Conservation (phyloP, 2,329 filamentous ascomycete species). For the Sarocladium strictum region DNA sequence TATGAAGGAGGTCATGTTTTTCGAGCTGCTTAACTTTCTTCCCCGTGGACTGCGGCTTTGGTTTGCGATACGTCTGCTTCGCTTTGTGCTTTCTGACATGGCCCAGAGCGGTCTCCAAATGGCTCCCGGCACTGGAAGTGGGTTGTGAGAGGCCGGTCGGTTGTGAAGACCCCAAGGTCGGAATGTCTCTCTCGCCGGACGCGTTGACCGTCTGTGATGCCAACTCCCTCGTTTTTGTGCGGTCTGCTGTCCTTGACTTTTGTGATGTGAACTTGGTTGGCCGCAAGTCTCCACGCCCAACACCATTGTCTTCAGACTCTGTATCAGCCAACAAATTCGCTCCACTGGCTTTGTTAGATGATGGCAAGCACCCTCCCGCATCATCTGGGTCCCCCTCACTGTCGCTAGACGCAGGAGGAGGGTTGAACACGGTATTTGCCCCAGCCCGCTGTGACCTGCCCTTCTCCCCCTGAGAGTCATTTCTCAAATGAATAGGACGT, state of each 20-base stretch:
- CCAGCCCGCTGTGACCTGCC: background rate
- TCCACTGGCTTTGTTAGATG: background rate
- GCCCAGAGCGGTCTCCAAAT: constrained; percentile 1
- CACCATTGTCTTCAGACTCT: background rate
- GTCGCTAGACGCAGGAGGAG: background rate
- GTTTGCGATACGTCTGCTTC: background rate
- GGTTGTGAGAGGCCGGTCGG: background rate
- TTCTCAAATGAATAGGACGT: background rate
- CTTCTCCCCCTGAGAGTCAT: background rate
- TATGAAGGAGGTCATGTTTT: background rate
- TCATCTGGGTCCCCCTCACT: background rate
- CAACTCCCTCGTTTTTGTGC: too few relatives aligned
- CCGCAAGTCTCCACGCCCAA: background rate
- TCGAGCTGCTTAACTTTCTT: background rate
- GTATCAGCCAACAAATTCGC: background rate
- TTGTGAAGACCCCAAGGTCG: background rate
- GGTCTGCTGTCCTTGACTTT: background rate
- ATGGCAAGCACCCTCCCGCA: background rate
- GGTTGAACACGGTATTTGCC: background rate
- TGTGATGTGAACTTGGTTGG: background rate
- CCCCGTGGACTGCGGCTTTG: background rate
- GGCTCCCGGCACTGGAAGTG: constrained; percentile 1
- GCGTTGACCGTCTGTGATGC: background rate
- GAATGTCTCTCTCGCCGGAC: background rate
- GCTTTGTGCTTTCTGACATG: constrained; percentile 3